These are phyloP conservation scores for Fusarium newnesense DNA, from an alignment of 2,329 filamentous ascomycete species.

Conservation along the genomic window DNA sequence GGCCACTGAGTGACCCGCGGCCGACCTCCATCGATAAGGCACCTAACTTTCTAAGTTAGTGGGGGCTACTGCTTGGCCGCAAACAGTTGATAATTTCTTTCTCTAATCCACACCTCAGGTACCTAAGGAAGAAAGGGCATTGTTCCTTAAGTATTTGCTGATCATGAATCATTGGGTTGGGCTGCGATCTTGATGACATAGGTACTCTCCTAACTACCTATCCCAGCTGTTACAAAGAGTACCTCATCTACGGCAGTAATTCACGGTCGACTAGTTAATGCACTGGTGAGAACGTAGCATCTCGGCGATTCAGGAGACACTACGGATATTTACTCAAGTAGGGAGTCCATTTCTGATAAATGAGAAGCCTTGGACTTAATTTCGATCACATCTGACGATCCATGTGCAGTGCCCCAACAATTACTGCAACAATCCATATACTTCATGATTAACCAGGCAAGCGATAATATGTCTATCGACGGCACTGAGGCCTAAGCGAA, in stretches of 20 bases:
- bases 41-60: neutral
- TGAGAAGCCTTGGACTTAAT: neutral
- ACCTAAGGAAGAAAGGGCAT: neutral
- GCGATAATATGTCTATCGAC: neutral
- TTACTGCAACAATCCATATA: neutral
- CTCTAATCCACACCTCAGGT: neutral
- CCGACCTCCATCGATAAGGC: neutral
- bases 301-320: neutral
- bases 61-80: neutral
- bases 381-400: neutral
- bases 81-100: neutral
- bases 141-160: neutral
- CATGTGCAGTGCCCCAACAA: neutral
- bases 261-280: neutral
- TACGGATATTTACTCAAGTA: neutral
- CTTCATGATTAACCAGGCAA: neutral
- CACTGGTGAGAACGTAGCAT: neutral
- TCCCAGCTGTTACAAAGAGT: neutral
- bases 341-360: neutral
- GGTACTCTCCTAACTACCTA: neutral
- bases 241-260: neutral
- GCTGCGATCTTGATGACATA: neutral
- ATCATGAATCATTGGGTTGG: neutral
- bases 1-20: conserved; percentile 20
- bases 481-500: conserved; percentile 3